Evolutionary conservation across 306 rosid species (phyloP).

Genomic region (Ochetophila trinervis): DNA sequence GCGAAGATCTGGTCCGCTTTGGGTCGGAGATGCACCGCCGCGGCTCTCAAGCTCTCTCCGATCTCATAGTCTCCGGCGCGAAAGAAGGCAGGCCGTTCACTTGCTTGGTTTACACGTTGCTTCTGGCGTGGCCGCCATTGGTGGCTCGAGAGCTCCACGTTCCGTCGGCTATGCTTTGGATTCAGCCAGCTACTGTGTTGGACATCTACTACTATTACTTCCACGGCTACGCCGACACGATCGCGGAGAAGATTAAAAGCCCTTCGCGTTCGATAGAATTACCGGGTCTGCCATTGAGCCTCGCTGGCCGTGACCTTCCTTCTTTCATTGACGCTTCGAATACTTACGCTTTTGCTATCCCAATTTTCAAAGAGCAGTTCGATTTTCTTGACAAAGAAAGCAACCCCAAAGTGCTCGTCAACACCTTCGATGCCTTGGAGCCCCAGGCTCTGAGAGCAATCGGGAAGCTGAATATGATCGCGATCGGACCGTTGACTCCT

Average conservation of each 20-base stretch:
- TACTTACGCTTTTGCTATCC: not conserved
- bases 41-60: constrained; percentile 12
- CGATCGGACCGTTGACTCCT: constrained; percentile 30
- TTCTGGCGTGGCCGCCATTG: constrained; percentile 26
- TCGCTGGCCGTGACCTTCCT: constrained; percentile 31
- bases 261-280: not conserved
- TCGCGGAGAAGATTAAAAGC: not conserved
- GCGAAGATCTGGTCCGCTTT: not conserved
- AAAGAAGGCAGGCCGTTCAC: constrained; percentile 17
- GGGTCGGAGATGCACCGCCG: constrained; percentile 12
- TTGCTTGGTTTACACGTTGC: constrained; percentile 17
- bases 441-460: constrained; percentile 23
- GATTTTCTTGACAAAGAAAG: constrained; percentile 2
- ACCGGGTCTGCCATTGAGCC: constrained; percentile 25
- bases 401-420: constrained; percentile 23
- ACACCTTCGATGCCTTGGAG: constrained; percentile 34
- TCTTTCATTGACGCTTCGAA: constrained; percentile 25
- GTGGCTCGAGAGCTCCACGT: constrained; percentile 22
- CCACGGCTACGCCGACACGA: not conserved
- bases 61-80: constrained; percentile 3
- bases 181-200: constrained; percentile 11
- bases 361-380: constrained; percentile 11
- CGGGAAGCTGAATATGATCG: constrained; percentile 12
- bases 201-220: constrained; percentile 17
- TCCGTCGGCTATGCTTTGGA: constrained; percentile 23